Evolutionary conservation across 441 rosid genomes (phyloP).

Genomic region (Mallotus japonicus): DNA sequence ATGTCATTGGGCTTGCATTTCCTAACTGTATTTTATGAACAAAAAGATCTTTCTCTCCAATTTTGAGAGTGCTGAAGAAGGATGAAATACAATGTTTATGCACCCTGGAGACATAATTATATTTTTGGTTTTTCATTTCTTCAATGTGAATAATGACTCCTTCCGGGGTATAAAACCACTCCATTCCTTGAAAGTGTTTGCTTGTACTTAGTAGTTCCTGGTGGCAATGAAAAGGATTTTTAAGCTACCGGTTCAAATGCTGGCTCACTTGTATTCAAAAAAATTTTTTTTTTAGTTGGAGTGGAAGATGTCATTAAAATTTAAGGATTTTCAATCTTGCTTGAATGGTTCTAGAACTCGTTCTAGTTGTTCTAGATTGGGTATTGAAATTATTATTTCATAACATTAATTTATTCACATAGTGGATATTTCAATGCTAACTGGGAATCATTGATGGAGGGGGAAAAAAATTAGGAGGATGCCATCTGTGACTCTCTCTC

Average conservation of each 20-base stretch:
- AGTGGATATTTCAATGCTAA: not conserved
- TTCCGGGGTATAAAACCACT: not conserved
- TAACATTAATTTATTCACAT: not conserved
- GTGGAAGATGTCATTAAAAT: not conserved
- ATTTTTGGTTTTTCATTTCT: not conserved
- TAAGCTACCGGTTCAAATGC: not conserved
- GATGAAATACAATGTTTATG: not conserved
- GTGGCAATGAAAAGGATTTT: not conserved
- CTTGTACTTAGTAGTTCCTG: not conserved
- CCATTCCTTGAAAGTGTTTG: not conserved
- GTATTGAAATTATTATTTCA: no score
- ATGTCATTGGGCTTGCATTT: not conserved
- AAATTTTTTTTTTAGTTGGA: not conserved
- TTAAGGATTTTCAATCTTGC: not conserved
- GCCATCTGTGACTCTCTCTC: no score
- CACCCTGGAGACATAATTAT: not conserved
- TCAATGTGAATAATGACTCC: not conserved
- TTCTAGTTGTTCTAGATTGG: not conserved
- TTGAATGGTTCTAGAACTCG: not conserved
- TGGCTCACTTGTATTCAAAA: not conserved
- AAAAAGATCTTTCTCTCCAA: not conserved
- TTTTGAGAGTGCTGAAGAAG: slow-evolving; percentile 7
- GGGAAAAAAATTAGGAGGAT: not conserved
- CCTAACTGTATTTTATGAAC: not conserved
- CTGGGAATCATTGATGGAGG: not conserved